A percentile compares a stretch with the other conserved stretches of the same genome.
These are phyloP conservation scores for Cucurbita ficifolia DNA, from an alignment of 306 rosid species.

Conservation along the genomic window DNA sequence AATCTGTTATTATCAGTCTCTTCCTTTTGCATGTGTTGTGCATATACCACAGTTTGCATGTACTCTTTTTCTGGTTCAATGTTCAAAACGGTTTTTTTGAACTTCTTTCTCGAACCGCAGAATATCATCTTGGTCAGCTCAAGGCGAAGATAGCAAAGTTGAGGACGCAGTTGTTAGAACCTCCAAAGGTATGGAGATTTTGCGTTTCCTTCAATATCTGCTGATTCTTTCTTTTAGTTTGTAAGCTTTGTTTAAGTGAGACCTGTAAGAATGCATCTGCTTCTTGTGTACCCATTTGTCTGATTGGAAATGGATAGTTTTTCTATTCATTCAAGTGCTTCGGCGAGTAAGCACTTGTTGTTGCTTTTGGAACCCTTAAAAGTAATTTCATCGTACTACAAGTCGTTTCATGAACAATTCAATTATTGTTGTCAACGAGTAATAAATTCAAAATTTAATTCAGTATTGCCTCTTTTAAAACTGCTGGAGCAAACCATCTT, in stretches of 20 bases:
- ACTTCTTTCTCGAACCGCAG: slow-evolving; percentile 22
- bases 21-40: not conserved
- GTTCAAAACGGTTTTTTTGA: not conserved
- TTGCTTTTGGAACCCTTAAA: not conserved
- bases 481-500: not conserved
- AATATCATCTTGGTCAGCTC: slow-evolving; percentile 99
- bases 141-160: slow-evolving; percentile 96
- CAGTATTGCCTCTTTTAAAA: not conserved
- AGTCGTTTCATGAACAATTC: not conserved
- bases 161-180: slow-evolving; percentile 92
- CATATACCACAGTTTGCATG: not conserved
- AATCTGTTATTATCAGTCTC: not conserved
- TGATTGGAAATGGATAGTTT: not conserved
- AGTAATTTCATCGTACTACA: not conserved
- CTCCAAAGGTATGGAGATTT: slow-evolving; percentile 58
- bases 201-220: not conserved
- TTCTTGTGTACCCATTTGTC: not conserved
- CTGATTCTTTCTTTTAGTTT: not conserved
- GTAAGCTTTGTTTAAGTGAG: not conserved
- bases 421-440: not conserved
- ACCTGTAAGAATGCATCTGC: not conserved
- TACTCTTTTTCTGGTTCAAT: not conserved
- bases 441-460: not conserved
- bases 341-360: not conserved
- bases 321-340: not conserved